phyloP scores from a whole-genome alignment of 176 grass and related monocot species.

The Tuctoria greenei region DNA sequence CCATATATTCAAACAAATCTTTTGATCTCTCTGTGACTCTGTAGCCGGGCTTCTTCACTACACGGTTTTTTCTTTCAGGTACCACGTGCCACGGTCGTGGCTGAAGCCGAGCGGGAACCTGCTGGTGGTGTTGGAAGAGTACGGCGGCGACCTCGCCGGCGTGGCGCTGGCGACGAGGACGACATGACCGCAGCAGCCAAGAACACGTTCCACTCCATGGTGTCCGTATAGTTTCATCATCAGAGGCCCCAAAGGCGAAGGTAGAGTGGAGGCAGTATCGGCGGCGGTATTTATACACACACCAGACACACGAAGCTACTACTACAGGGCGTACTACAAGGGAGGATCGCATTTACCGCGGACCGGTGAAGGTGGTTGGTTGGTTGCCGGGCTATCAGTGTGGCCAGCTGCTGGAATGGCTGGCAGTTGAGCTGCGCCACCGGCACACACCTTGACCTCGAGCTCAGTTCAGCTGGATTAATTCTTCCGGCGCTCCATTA shows the following conservation, averaged over 20 bases:
- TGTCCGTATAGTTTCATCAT: neutral
- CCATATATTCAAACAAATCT: too few relatives aligned
- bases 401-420: slow-evolving; percentile 34
- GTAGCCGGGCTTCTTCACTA: neutral
- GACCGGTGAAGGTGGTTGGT: neutral
- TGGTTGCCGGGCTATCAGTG: slow-evolving; percentile 30
- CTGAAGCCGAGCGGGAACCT: slow-evolving; percentile 67
- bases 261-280: neutral
- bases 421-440: slow-evolving; percentile 12
- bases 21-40: neutral
- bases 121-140: slow-evolving; percentile 71
- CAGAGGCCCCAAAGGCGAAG: neutral
- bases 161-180: slow-evolving; percentile 56
- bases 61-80: slow-evolving; percentile 32
- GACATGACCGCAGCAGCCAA: neutral
- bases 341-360: slow-evolving; percentile 23
- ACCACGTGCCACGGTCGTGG: slow-evolving; percentile 83
- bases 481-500: neutral
- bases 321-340: neutral
- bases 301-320: neutral
- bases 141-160: slow-evolving; percentile 58
- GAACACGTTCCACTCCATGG: neutral
- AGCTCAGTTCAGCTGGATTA: slow-evolving; percentile 12
- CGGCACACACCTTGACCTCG: slow-evolving; percentile 6
- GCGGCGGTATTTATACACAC: slow-evolving; percentile 26